Evolutionary conservation across 148 eudicot genomes (phyloP).

Genomic region (Nepenthes gracilis): DNA sequence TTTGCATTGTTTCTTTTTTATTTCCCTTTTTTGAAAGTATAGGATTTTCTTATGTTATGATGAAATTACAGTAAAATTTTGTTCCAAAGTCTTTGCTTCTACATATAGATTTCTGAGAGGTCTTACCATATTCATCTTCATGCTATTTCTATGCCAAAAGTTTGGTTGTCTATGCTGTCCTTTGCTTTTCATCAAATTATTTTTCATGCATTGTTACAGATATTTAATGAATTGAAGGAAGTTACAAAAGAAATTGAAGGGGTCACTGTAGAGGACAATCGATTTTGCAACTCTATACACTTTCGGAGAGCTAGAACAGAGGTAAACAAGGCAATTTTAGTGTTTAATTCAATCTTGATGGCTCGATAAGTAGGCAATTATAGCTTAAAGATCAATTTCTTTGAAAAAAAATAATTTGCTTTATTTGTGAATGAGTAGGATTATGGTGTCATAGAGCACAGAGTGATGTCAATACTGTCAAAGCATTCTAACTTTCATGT

Average conservation of each 20-base stretch:
- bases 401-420: not conserved
- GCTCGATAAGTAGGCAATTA: no score
- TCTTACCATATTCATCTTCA: not conserved
- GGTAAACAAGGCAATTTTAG: slow-evolving; percentile 14
- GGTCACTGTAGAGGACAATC: slow-evolving; percentile 41
- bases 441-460: slow-evolving; percentile 21
- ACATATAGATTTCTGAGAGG: no score
- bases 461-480: slow-evolving; percentile 19
- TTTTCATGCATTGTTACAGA: slow-evolving; percentile 12
- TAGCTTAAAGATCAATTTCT: not conserved
- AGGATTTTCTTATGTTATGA: no score
- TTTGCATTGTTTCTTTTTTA: no score
- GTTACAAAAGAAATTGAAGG: slow-evolving; percentile 36
- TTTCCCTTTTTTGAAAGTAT: no score
- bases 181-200: not conserved
- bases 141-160: not conserved
- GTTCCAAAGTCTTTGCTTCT: not conserved
- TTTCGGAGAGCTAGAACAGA: slow-evolving; percentile 36
- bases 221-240: slow-evolving; percentile 24
- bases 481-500: slow-evolving; percentile 33
- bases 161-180: not conserved
- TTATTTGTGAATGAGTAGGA: slow-evolving; percentile 20
- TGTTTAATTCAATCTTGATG: not conserved
- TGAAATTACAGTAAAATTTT: no score
- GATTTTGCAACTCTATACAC: slow-evolving; percentile 55